Percentiles rank a stretch among this genome's conserved stretches.
Evolutionary conservation across 1,284 basidiomycete species (phyloP).

Genomic region (Pisolithus thermaeus): DNA sequence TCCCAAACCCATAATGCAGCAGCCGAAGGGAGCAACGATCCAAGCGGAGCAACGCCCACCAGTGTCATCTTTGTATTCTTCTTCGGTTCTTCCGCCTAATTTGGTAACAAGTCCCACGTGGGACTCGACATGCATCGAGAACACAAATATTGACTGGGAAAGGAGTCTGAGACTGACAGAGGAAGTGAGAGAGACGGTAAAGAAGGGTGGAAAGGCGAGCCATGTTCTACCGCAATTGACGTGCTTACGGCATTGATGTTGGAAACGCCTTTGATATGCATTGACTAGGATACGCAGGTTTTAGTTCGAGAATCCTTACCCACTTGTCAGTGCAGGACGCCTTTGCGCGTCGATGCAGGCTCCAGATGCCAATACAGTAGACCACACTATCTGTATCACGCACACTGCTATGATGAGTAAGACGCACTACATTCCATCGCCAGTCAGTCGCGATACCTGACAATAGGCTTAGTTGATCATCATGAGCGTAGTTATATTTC

Average conservation of each 20-base stretch:
- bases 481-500: no score
- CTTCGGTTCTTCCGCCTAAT: background rate
- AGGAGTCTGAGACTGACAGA: conserved; percentile 20
- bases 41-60: background rate
- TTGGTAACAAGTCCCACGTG: background rate
- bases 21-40: background rate
- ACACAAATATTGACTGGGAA: conserved; percentile 23
- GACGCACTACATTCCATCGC: no score
- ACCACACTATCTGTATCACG: no score
- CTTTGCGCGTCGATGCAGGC: no score
- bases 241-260: conserved; percentile 15
- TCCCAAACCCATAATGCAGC: background rate
- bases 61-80: background rate
- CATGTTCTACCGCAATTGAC: conserved; percentile 23
- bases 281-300: no score
- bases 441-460: no score
- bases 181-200: conserved; percentile 17
- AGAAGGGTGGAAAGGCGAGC: conserved; percentile 14
- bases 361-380: no score
- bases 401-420: no score
- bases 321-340: no score
- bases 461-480: no score
- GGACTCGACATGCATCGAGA: conserved; percentile 3
- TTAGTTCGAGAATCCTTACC: no score
- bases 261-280: background rate